Conservation (phyloP, 768 basidiomycete species). For the Suillus subluteus region DNA sequence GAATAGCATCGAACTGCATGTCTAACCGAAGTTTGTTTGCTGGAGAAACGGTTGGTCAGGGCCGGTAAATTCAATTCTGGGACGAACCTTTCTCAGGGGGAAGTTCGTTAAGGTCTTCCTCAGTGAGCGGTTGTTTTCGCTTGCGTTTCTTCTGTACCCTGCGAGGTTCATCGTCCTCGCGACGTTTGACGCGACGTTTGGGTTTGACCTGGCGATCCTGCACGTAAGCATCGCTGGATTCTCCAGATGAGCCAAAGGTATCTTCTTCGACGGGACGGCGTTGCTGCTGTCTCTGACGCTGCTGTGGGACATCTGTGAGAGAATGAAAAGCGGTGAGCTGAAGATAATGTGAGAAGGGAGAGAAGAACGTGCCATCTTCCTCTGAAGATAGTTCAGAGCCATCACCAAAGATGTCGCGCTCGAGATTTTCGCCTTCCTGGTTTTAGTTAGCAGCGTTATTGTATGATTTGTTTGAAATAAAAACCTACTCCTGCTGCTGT, state of each 20-base stretch:
- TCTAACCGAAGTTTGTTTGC: conserved; percentile 79
- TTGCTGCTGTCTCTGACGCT: conserved; percentile 41
- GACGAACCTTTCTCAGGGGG: conserved; percentile 77
- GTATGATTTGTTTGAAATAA: no score
- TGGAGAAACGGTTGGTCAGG: conserved; percentile 34
- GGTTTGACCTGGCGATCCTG: conserved; percentile 34
- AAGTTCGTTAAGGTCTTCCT: conserved; percentile 68
- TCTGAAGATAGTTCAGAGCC: conserved; percentile 84
- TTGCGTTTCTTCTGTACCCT: conserved; percentile 57
- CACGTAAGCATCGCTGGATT: conserved; percentile 59
- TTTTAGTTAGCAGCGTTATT: background rate
- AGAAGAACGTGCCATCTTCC: conserved; percentile 50
- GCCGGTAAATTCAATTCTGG: background rate
- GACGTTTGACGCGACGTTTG: conserved; percentile 34
- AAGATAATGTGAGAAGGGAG: background rate
- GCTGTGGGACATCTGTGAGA: conserved; percentile 45
- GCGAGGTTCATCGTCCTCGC: conserved; percentile 47
- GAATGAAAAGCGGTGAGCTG: conserved; percentile 10
- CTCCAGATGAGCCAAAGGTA: conserved; percentile 39
- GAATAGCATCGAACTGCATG: conserved; percentile 84
- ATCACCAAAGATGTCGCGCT: conserved; percentile 80
- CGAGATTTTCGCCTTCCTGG: conserved; percentile 44
- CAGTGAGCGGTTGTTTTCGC: conserved; percentile 57
- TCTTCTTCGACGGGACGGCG: conserved; percentile 38
- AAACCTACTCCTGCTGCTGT: conserved; percentile 4